These are phyloP conservation scores for Colletotrichum falcatum DNA, from an alignment of 2,329 filamentous ascomycete genomes.

Conservation along the genomic window DNA sequence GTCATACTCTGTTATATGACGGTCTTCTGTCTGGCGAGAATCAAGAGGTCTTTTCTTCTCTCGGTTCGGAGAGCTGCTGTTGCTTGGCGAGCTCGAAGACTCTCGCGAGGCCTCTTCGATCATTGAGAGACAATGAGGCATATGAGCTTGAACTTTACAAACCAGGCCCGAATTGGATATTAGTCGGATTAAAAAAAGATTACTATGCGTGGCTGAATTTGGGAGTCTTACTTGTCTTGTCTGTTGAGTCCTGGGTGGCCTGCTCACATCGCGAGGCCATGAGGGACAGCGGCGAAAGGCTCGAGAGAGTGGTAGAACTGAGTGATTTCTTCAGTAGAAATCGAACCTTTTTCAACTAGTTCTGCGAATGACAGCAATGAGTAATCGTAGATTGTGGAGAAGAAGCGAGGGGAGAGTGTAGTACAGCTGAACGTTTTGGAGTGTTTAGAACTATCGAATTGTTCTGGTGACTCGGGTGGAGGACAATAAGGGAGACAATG, in stretches of 20 bases:
- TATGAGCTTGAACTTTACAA: constrained; percentile 12
- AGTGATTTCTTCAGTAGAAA: neutral
- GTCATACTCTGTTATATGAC: neutral
- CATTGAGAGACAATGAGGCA: constrained; percentile 36
- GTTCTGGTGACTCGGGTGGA: neutral
- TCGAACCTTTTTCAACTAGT: neutral
- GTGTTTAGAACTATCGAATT: too few relatives aligned
- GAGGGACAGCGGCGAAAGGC: neutral
- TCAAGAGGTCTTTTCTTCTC: neutral
- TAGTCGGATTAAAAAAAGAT: neutral
- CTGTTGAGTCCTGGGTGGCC: constrained; percentile 3
- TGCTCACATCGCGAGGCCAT: neutral
- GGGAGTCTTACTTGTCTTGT: constrained; percentile 14
- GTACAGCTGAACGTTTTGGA: neutral
- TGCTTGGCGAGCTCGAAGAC: neutral
- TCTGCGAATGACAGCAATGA: neutral
- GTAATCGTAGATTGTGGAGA: neutral
- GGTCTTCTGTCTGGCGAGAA: neutral
- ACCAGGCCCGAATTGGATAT: neutral
- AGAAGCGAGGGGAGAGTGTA: neutral
- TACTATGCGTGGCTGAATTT: neutral
- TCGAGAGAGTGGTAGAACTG: neutral
- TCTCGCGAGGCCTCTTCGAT: constrained; percentile 35
- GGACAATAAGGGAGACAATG: neutral
- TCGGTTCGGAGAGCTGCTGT: neutral